Evolutionary conservation across 495 filamentous ascomycete species (phyloP).

Genomic region (Aspergillus asperescens): DNA sequence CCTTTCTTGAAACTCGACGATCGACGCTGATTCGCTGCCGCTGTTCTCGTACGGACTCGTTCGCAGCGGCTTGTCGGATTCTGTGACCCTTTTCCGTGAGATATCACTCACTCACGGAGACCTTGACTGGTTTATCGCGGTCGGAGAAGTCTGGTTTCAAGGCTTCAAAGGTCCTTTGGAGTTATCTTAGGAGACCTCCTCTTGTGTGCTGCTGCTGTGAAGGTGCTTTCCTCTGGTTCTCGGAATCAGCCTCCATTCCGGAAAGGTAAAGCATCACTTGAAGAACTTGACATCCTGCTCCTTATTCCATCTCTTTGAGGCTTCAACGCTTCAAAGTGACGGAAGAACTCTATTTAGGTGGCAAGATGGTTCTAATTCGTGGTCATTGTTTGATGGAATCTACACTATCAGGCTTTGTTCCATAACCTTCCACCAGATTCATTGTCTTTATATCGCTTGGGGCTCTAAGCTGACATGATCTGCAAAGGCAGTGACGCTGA

Average conservation of each 20-base stretch:
- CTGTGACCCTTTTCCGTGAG: constrained; percentile 41
- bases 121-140: constrained; percentile 48
- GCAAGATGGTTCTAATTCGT: constrained; percentile 10
- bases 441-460: constrained; percentile 19
- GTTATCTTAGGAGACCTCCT: constrained; percentile 7
- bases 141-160: constrained; percentile 36
- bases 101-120: constrained; percentile 40
- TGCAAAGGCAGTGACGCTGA: constrained; percentile 26
- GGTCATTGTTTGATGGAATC: constrained; percentile 7
- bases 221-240: constrained; percentile 22
- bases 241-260: constrained; percentile 15
- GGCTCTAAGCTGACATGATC: constrained; percentile 31
- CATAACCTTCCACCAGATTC: constrained; percentile 12
- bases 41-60: constrained; percentile 13
- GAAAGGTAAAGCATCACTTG: constrained; percentile 37
- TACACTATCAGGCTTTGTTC: constrained; percentile 8
- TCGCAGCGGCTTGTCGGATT: constrained; percentile 33
- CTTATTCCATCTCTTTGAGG: constrained; percentile 4
- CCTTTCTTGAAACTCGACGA: constrained; percentile 25
- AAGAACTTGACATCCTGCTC: constrained; percentile 11
- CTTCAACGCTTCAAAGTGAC: not conserved
- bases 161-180: constrained; percentile 25
- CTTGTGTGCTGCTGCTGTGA: constrained; percentile 18
- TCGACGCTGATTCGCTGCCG: constrained; percentile 25
- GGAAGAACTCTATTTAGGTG: not conserved